Evolutionary conservation across 2,329 filamentous ascomycete species (phyloP).

Genomic region (Westerdykella aurantiaca): DNA sequence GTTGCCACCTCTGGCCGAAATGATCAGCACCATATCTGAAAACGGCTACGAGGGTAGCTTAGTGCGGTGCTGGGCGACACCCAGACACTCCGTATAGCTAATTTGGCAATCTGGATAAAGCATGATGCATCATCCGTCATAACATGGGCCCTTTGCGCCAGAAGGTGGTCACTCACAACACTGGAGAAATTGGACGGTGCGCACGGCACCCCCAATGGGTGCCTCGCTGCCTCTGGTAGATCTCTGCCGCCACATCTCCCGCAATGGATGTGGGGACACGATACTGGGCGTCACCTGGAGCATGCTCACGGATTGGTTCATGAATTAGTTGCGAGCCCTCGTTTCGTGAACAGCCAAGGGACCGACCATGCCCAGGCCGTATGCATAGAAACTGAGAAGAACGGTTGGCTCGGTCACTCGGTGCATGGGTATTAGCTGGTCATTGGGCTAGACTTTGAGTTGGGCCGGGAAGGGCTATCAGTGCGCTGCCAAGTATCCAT

Average conservation of each 20-base stretch:
- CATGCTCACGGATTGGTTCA: constrained; percentile 4
- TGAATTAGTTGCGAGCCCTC: constrained; percentile 6
- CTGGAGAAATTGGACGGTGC: constrained; percentile 11
- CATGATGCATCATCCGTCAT: constrained; percentile 17
- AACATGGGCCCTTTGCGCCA: constrained; percentile 11
- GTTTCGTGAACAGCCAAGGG: constrained; percentile 8
- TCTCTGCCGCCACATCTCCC: background rate
- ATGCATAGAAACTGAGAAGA: constrained; percentile 10
- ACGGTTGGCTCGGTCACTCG: constrained; percentile 7
- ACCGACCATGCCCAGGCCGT: constrained; percentile 2
- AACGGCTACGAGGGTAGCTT: constrained; percentile 1
- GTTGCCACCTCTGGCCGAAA: constrained; percentile 14
- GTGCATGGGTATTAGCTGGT: constrained; percentile 2
- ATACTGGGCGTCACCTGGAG: background rate
- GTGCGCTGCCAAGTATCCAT: constrained; percentile 9
- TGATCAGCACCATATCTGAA: constrained; percentile 3
- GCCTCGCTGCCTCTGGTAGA: constrained; percentile 5
- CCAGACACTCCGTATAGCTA: constrained; percentile 14
- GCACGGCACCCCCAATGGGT: constrained; percentile 9
- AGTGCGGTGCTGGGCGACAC: constrained; percentile 3
- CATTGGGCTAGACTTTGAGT: constrained; percentile 11
- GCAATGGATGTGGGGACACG: background rate
- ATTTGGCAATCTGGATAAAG: constrained; percentile 20
- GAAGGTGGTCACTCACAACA: constrained; percentile 5
- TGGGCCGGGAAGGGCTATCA: constrained; percentile 8